Percentiles rank a stretch among this genome's conserved stretches.
Conservation (phyloP, 2,329 filamentous ascomycete species). For the Penicillium hordei region DNA sequence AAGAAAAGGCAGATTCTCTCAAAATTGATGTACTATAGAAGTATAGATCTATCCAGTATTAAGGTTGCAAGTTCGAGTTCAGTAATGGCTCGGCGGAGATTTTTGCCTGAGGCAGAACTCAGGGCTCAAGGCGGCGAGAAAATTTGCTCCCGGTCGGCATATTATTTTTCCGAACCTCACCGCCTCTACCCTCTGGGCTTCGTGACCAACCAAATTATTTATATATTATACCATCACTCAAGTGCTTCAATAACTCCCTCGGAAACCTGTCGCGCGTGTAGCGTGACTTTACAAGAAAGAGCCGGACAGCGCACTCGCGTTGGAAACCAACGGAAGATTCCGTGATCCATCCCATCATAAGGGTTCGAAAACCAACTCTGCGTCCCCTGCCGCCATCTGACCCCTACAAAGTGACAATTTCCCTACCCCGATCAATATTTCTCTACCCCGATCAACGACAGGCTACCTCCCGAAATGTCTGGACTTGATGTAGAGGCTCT, state of each 20-base stretch:
- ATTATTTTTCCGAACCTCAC: neutral
- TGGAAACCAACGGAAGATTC: neutral
- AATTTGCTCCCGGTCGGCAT: neutral
- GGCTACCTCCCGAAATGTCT: slow-evolving; percentile 55
- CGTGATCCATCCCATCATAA: slow-evolving; percentile 21
- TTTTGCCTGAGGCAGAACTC: neutral
- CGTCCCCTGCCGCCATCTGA: slow-evolving; percentile 34
- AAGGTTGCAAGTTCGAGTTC: neutral
- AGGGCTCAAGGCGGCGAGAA: neutral
- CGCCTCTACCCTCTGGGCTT: neutral
- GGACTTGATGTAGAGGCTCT: slow-evolving; percentile 83
- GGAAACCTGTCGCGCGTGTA: neutral
- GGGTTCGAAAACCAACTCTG: slow-evolving; percentile 36
- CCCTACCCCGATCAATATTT: slow-evolving; percentile 21
- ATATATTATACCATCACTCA: neutral
- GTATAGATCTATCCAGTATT: neutral
- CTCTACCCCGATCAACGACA: slow-evolving; percentile 11
- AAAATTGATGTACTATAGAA: neutral
- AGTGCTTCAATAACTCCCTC: neutral
- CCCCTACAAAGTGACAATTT: slow-evolving; percentile 40
- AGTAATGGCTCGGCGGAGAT: neutral
- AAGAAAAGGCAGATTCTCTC: neutral
- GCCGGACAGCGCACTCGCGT: neutral
- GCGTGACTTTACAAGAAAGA: neutral
- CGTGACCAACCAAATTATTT: neutral